Base-by-base conservation (phyloP, 345 rosid genomes). In the Abelmoschus esculentus region DNA sequence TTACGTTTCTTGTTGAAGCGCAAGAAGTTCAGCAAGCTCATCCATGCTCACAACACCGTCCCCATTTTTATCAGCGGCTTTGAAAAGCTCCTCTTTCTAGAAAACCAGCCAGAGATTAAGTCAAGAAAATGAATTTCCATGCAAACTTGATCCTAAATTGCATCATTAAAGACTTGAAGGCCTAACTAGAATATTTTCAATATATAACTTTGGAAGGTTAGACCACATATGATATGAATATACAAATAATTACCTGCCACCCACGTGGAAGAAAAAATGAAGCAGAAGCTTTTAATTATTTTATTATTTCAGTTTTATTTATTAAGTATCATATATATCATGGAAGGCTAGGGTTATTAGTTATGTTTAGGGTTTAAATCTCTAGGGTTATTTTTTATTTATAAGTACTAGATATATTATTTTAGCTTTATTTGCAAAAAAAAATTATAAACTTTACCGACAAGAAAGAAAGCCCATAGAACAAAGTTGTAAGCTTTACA, bases 31-130 rank as follows among this genome's bases (percentile, higher is more conserved):
- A 79, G 98, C 97, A 81, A 93, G 77, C 85, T 93, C 98, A 81
- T 93, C 98, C 77, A 91, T 73, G 83, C 91, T 84, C 77, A 93
- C 98, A 80, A 78, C 85, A 74, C 85, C 95, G 69, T 91, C 98
- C 77, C 89, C 89, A 79, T 93, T 89, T 76, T 72, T 71, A 84
- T 93, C 98, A 73, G 97, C 97, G 8, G 90, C 90, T 83, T 83
- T 87, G 75, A 93, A 93, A 72, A 93, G 86, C 80, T 89, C 95
- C 81, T 89, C 87, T 88, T 89, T 93, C 97, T 93, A 83, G 79
- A 19, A 62, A 82, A 71, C 65, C 78, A 69, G 65, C 74, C 67
- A 74, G 71, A 70, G 36, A 63, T 62, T 71, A 74, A 64, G 66
- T 69, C 49, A 80, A 69, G 76, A 78, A 31, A 70, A 61, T 22